Conservation (phyloP, 805 yeast genomes). For the Pichia phayaonensis region DNA sequence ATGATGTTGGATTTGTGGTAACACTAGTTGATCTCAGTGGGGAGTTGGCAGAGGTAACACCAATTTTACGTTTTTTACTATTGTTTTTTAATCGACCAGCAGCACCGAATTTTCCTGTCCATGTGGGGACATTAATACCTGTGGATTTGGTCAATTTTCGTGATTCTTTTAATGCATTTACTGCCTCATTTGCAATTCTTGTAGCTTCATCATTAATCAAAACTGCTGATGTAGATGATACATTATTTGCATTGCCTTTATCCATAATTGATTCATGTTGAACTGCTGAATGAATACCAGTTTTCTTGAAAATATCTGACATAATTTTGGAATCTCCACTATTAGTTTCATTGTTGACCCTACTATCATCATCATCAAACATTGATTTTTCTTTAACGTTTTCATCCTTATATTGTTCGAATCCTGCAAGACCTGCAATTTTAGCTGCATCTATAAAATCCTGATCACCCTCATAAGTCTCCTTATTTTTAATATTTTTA, state of each 20-base stretch:
- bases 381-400: conserved; percentile 9
- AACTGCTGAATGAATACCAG: conserved; percentile 66
- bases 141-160: conserved; percentile 40
- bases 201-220: conserved; percentile 59
- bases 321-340: conserved; percentile 58
- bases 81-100: conserved; percentile 51
- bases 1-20: conserved; percentile 23
- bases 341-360: conserved; percentile 8
- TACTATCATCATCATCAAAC: conserved; percentile 15
- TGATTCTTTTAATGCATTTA: conserved; percentile 53
- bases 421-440: conserved; percentile 64
- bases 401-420: conserved; percentile 49
- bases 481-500: conserved; percentile 14
- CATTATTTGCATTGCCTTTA: conserved; percentile 14
- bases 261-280: conserved; percentile 74
- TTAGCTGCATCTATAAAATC: conserved; percentile 59
- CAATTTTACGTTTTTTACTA: not conserved
- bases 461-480: conserved; percentile 46
- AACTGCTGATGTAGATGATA: conserved; percentile 42
- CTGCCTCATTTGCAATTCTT: conserved; percentile 55
- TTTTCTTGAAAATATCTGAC: conserved; percentile 57
- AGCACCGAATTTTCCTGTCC: conserved; percentile 89
- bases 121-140: conserved; percentile 78
- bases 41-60: not conserved
- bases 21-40: not conserved